Percentiles rank a stretch among this genome's conserved stretches.
phyloP scores from a whole-genome alignment of 2,329 filamentous ascomycete species.

The Diaporthe vexans region DNA sequence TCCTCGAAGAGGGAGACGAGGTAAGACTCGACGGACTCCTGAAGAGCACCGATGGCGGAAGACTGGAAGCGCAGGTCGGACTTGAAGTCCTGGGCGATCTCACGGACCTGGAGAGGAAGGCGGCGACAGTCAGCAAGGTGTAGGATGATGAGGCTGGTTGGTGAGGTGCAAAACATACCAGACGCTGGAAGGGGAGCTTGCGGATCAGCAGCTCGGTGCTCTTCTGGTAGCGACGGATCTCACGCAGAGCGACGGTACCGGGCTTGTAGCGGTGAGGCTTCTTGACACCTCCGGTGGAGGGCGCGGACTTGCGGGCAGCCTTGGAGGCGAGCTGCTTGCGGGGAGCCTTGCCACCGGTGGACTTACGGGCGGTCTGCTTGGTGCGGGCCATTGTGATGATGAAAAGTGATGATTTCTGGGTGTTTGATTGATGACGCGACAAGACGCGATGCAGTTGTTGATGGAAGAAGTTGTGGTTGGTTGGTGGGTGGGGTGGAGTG shows the following conservation, averaged over 20 bases:
- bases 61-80: slow-evolving; percentile 98
- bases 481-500: slow-evolving; percentile 46
- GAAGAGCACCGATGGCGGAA: slow-evolving; percentile 94
- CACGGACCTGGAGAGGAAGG: slow-evolving; percentile 73
- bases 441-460: slow-evolving; percentile 47
- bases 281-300: slow-evolving; percentile 97
- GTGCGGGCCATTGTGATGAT: slow-evolving; percentile 71
- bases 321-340: slow-evolving; percentile 99
- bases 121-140: slow-evolving; percentile 44
- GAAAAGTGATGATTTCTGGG: slow-evolving; percentile 46
- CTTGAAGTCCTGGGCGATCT: slow-evolving; percentile 97
- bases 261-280: slow-evolving; percentile 94
- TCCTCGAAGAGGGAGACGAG: slow-evolving; percentile 98
- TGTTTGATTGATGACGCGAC: slow-evolving; percentile 46
- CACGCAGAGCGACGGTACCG: slow-evolving; percentile 95
- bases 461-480: slow-evolving; percentile 47
- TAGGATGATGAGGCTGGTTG: background rate
- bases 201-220: slow-evolving; percentile 95
- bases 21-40: slow-evolving; percentile 99
- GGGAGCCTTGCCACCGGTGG: slow-evolving; percentile 83
- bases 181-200: slow-evolving; percentile 97
- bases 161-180: slow-evolving; percentile 68
- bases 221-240: slow-evolving; percentile 99
- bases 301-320: slow-evolving; percentile 98
- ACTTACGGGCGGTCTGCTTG: slow-evolving; percentile 81